phyloP scores from a whole-genome alignment of 208 protist species.

The Trypanosoma lewisi region DNA sequence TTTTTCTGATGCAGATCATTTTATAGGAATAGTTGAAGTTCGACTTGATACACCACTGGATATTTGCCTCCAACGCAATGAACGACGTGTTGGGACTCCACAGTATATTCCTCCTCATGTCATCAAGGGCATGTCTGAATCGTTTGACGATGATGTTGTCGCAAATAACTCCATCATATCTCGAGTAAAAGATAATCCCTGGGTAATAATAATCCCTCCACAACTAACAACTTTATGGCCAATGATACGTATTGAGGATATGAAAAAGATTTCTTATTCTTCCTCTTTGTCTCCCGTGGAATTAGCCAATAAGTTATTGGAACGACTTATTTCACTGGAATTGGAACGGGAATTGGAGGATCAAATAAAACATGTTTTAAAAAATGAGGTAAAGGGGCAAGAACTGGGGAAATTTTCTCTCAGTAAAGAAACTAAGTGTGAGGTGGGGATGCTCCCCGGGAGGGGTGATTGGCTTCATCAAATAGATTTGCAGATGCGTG shows the following conservation, averaged over 20 bases:
- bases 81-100: constrained; percentile 10
- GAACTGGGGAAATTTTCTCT: background rate
- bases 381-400: constrained; percentile 11
- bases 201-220: constrained; percentile 14
- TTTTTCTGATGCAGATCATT: background rate
- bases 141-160: constrained; percentile 38
- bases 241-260: constrained; percentile 10
- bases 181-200: constrained; percentile 10
- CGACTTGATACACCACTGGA: constrained; percentile 41
- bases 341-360: constrained; percentile 16
- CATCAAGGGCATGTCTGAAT: constrained; percentile 48
- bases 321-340: constrained; percentile 3
- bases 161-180: background rate
- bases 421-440: background rate
- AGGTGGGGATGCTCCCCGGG: background rate
- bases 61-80: constrained; percentile 53
- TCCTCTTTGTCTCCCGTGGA: background rate
- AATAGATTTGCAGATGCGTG: constrained; percentile 54
- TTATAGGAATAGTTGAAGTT: constrained; percentile 47
- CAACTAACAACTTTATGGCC: constrained; percentile 17
- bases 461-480: constrained; percentile 22
- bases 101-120: constrained; percentile 42
- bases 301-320: constrained; percentile 10
- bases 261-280: background rate
- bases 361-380: constrained; percentile 27